Evolutionary conservation across 2,329 filamentous ascomycete genomes (phyloP).

Genomic region (Aspergillus udagawae): DNA sequence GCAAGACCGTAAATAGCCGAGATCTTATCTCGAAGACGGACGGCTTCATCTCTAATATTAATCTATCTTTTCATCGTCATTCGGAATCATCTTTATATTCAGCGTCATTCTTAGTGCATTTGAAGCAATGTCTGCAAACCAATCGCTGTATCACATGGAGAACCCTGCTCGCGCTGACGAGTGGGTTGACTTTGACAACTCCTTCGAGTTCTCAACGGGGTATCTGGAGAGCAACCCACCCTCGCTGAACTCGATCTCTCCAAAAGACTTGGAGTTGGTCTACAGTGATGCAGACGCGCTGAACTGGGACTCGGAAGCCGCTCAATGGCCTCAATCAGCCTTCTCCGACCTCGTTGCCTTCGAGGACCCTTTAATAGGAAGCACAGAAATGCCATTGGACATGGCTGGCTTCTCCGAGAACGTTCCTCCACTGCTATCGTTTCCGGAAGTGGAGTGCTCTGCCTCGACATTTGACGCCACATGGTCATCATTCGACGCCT

Average conservation of each 20-base stretch:
- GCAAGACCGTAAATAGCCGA: slow-evolving; percentile 1
- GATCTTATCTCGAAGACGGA: background rate
- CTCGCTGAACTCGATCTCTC: slow-evolving; percentile 28
- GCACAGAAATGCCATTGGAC: slow-evolving; percentile 14
- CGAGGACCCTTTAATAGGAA: slow-evolving; percentile 17
- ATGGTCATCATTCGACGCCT: slow-evolving; percentile 10
- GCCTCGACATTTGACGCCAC: slow-evolving; percentile 3
- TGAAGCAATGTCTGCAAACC: slow-evolving; percentile 24
- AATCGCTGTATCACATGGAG: slow-evolving; percentile 22
- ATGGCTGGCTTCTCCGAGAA: slow-evolving; percentile 13
- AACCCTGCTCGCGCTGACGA: slow-evolving; percentile 20
- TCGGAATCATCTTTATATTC: slow-evolving; percentile 4
- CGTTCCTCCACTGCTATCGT: slow-evolving; percentile 6
- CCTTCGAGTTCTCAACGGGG: slow-evolving; percentile 26
- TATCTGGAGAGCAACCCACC: slow-evolving; percentile 27
- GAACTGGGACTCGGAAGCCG: slow-evolving; percentile 18
- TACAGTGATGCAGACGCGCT: slow-evolving; percentile 21
- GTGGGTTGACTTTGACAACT: slow-evolving; percentile 33
- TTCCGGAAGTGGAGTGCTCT: slow-evolving; percentile 3
- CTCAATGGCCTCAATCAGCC: slow-evolving; percentile 15
- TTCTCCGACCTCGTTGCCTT: slow-evolving; percentile 23
- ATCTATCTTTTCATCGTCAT: background rate
- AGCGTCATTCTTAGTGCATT: background rate
- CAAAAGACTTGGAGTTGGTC: slow-evolving; percentile 24
- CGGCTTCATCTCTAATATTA: background rate